phyloP scores from a whole-genome alignment of 1,284 basidiomycete species.

The Thecaphora thlaspeos region DNA sequence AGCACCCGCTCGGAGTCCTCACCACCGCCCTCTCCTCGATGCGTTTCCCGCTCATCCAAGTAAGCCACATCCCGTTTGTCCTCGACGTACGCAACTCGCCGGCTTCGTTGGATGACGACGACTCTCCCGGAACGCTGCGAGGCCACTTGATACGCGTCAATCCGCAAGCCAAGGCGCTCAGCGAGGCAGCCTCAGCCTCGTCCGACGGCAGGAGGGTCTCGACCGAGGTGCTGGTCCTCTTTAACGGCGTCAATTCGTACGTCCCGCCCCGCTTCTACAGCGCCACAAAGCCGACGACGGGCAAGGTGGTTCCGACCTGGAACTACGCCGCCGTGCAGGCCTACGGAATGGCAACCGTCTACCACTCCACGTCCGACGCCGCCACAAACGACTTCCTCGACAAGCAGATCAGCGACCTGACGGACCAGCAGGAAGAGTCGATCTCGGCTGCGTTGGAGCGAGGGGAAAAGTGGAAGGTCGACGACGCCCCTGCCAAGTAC shows the following conservation, averaged over 20 bases:
- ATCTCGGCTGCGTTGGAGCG: too few relatives aligned
- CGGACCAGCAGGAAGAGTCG: slow-evolving; percentile 11
- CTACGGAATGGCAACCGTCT: slow-evolving; percentile 11
- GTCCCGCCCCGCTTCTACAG: slow-evolving; percentile 34
- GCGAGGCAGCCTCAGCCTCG: neutral
- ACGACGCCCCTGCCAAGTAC: slow-evolving; percentile 59
- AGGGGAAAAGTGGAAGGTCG: slow-evolving; percentile 59
- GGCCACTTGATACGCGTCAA: slow-evolving; percentile 32
- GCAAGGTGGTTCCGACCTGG: slow-evolving; percentile 38
- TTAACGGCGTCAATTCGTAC: slow-evolving; percentile 15
- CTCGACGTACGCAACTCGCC: slow-evolving; percentile 4
- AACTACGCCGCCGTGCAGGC: slow-evolving; percentile 37
- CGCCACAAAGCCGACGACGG: slow-evolving; percentile 24
- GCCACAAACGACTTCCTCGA: neutral
- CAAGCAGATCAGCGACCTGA: slow-evolving; percentile 7
- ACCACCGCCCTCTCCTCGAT: slow-evolving; percentile 20
- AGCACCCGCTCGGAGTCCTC: slow-evolving; percentile 19
- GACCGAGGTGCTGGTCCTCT: slow-evolving; percentile 20
- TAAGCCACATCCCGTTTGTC: slow-evolving; percentile 20
- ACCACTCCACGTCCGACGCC: neutral
- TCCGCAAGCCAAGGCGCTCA: slow-evolving; percentile 33
- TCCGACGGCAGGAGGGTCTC: neutral
- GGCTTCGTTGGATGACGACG: neutral
- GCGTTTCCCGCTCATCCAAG: slow-evolving; percentile 18
- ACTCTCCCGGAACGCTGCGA: slow-evolving; percentile 10